Evolutionary conservation across 768 basidiomycete genomes (phyloP), one percentile per base, ranked within the genome.

Genomic region (Tylopilus rubrobrunneus): DNA sequence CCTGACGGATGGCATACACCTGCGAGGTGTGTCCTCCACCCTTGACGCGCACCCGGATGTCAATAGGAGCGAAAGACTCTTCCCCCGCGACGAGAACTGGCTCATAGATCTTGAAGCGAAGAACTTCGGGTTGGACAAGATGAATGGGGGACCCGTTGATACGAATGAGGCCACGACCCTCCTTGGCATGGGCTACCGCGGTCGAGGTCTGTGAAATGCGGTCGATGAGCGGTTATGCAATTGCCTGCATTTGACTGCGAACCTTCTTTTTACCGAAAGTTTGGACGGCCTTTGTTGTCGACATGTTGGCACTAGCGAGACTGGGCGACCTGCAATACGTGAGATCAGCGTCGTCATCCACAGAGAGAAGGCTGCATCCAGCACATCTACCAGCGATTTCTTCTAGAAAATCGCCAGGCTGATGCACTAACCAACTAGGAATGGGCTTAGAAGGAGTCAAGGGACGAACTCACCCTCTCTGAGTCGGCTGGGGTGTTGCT

Each of bases 231-330:
- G 39, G 42, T 39, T 31, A 43, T 52, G 10, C 21, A 17, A 42
- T 25, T 23, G 40, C n/a, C 7, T 43, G 31, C 34, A 43, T 41
- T 48, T 17, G 2, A 21, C 11, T 29, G 61, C 83, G 59, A 71
- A 83, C 92, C 89, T 98, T 98, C 87, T 98, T 98, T 92, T 98
- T 98, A 76, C 96, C 96, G 78, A 98, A 98, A 59, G 92, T 96
- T 73, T 98, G 96, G 64, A 98, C 96, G 78, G 95, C 92, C 78
- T 92, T 91, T 61, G 75, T 73, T 64, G 78, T 68, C 69, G 87
- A 80, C 88, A 90, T 91, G 74, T 76, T 83, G 58, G 48, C 61
- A 62, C 62, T 52, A 55, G 45, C 48, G 15, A 52, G 48, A 23
- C 49, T 47, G 45, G 52, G 58, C 51, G 51, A 53, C 64, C 68